Evolutionary conservation across 148 eudicot species (phyloP).

Genomic region (Fagopyrum homotropicum): DNA sequence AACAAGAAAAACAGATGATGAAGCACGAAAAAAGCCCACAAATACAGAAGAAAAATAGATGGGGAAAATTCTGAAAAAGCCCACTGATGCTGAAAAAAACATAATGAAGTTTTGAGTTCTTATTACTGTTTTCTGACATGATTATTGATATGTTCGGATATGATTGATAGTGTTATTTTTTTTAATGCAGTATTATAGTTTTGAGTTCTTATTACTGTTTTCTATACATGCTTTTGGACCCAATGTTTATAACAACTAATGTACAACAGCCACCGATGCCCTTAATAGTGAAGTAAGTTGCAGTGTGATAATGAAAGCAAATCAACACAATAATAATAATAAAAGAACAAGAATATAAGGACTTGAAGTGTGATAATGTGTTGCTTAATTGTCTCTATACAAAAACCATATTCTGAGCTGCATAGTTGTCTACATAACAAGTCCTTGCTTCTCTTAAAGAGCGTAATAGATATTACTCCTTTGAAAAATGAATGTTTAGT

Average conservation of each 20-base stretch:
- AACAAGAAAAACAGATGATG: too few species aligned
- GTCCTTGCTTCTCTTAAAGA: neutral
- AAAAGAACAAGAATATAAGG: neutral
- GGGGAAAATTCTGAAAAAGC: too few species aligned
- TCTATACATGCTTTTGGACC: neutral
- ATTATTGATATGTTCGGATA: neutral
- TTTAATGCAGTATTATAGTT: too few species aligned
- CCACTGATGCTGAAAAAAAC: too few species aligned
- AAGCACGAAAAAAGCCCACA: too few species aligned
- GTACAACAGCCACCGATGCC: slow-evolving; percentile 74
- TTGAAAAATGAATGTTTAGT: too few species aligned
- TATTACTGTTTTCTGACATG: neutral
- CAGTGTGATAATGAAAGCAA: neutral
- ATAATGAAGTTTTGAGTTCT: too few species aligned
- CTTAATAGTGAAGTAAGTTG: slow-evolving; percentile 53
- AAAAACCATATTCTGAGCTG: too few species aligned
- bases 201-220: too few species aligned
- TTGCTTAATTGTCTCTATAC: too few species aligned
- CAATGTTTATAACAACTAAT: slow-evolving; percentile 10
- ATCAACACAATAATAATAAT: neutral
- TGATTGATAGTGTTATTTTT: neutral
- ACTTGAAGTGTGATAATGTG: neutral
- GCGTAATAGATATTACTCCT: neutral
- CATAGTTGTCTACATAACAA: too few species aligned
- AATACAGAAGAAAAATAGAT: too few species aligned